Base-by-base conservation (phyloP, 2,329 filamentous ascomycete genomes). In the Dothideomycetidae sp. region DNA sequence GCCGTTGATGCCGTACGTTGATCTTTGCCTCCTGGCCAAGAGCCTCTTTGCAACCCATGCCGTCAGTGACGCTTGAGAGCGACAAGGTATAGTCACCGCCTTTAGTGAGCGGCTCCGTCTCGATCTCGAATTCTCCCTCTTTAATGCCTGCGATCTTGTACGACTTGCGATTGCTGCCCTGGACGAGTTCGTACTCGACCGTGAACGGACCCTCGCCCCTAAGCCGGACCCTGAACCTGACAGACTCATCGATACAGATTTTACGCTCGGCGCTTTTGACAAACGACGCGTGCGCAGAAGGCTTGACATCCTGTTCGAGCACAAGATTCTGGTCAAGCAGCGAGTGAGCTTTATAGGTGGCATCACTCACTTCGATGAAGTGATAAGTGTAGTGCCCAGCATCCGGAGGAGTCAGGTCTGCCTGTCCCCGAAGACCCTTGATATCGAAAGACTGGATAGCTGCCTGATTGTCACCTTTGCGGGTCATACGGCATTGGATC, bases 61-160 rank as follows among this genome's bases (percentile, higher is more conserved):
- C 78, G 53, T 98, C 90, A 46, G 84, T 82, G 39, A 98, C 73
- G 48, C 79, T 88, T 37, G 79, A 84, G 42, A 98, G 66, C 32
- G 85, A 78, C 42, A 98, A 62, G 9, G 80, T 82, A 55, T 96
- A 94, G 51, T 94, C 85, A 38, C 90, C 90, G 42, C 90, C 90
- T 53, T 80, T 78, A 5, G 67, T 67, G 29, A 98, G 64, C 12
- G 71, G 66, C 2, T 78, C 71, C 0, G 88, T 94, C 46, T 73
- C 72, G 53, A 98, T 85, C 26, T 68, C 78, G 53, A 78, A 77
- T 14, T 66, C 60, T 34, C 72, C 64, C 2, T 63, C 65, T 15
- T 75, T 65, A 39, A 93, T 81, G 40, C 71, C 66, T 1, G 71
- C 65, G 16, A 74, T 66, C 39, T 69, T 71, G 48, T 79, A 70